phyloP scores from a whole-genome alignment of 2,329 filamentous ascomycete species.

The Fusarium sp. region DNA sequence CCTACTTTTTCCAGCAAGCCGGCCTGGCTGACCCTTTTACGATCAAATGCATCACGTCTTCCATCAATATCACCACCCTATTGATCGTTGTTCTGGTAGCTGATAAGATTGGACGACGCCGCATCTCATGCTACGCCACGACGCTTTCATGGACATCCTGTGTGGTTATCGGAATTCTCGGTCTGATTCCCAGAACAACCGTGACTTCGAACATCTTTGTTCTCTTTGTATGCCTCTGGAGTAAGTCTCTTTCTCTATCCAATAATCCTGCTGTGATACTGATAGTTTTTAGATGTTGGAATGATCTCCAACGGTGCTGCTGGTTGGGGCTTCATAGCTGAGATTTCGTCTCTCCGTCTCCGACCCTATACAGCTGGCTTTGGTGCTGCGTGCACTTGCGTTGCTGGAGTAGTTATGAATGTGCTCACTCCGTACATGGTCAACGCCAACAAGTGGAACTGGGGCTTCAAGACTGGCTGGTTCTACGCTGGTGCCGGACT shows the following conservation, averaged over 20 bases:
- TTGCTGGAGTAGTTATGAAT: constrained; percentile 39
- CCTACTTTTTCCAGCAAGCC: background rate
- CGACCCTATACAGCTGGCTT: constrained; percentile 45
- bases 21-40: background rate
- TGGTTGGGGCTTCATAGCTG: constrained; percentile 46
- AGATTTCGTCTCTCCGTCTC: constrained; percentile 49
- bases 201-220: constrained; percentile 1
- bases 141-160: background rate
- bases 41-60: background rate
- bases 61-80: background rate
- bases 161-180: background rate
- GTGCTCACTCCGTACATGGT: constrained; percentile 47
- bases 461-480: constrained; percentile 46
- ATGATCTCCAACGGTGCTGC: constrained; percentile 18
- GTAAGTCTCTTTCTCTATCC: background rate
- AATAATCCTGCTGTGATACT: rapidly evolving
- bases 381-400: constrained; percentile 39
- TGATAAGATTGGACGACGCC: background rate
- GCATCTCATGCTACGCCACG: background rate
- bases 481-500: constrained; percentile 42
- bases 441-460: constrained; percentile 44
- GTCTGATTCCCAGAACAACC: background rate
- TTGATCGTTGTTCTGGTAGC: background rate
- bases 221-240: constrained; percentile 12
- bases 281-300: background rate